phyloP scores from a whole-genome alignment of 1,284 basidiomycete species.

The Heterobasidion annosum region DNA sequence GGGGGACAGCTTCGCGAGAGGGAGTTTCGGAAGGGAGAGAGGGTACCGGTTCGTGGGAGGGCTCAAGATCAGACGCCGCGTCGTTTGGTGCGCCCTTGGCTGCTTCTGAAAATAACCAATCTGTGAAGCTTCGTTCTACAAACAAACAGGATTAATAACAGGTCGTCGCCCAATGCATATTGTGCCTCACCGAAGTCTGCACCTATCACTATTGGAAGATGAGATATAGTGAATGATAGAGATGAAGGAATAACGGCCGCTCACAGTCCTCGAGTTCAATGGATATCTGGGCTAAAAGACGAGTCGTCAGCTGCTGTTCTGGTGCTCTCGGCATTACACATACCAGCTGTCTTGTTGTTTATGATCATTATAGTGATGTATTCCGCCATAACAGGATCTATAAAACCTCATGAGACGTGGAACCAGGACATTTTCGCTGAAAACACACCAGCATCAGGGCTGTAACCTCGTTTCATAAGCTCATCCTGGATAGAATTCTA shows the following conservation, averaged over 20 bases:
- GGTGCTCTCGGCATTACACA: conserved; percentile 16
- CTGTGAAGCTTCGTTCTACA: conserved; percentile 67
- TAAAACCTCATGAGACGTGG: background rate
- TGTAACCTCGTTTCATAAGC: conserved; percentile 68
- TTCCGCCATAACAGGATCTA: conserved; percentile 85
- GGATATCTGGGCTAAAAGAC: conserved; percentile 64
- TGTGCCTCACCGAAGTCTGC: conserved; percentile 57
- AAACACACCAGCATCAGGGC: conserved; percentile 62
- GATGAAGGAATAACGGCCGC: conserved; percentile 20
- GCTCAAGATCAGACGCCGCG: conserved; percentile 26
- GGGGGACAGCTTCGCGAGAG: conserved; percentile 18
- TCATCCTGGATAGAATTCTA: conserved; percentile 79
- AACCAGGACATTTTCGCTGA: conserved; percentile 1
- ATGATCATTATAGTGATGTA: conserved; percentile 90
- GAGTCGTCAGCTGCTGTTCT: conserved; percentile 9
- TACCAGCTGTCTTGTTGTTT: conserved; percentile 78
- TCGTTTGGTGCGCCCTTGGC: conserved; percentile 50
- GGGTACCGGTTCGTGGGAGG: conserved; percentile 22
- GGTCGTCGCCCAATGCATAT: conserved; percentile 5
- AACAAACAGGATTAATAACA: conserved; percentile 11
- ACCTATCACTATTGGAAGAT: conserved; percentile 53
- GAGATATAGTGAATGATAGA: conserved; percentile 11
- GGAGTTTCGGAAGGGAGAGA: conserved; percentile 22
- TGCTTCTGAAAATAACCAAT: conserved; percentile 77
- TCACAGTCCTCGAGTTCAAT: conserved; percentile 73